A percentile compares a stretch with the other conserved stretches of the same genome.
Evolutionary conservation across 2,329 filamentous ascomycete species (phyloP).

Genomic region (Monilinia fructicola): DNA sequence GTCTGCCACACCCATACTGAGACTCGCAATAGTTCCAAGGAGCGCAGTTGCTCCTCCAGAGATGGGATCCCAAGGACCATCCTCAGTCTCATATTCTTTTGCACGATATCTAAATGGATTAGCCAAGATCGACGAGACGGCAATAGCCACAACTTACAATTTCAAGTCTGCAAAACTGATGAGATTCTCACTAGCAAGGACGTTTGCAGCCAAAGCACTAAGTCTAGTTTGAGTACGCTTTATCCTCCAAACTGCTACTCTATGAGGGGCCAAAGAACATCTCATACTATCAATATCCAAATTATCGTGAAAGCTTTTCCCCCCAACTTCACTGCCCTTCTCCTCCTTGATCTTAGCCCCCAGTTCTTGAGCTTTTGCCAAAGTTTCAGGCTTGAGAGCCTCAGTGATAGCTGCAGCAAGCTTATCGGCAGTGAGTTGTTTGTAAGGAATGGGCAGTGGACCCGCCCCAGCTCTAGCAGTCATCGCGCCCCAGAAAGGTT

Average conservation of each 20-base stretch:
- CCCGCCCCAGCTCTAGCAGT: conserved; percentile 71
- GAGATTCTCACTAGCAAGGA: conserved; percentile 63
- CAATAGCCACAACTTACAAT: conserved; percentile 53
- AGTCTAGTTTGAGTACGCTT: conserved; percentile 65
- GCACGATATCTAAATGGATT: conserved; percentile 47
- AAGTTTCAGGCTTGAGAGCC: conserved; percentile 60
- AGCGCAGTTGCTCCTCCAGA: conserved; percentile 75
- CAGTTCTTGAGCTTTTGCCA: conserved; percentile 50
- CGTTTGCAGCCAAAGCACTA: conserved; percentile 70
- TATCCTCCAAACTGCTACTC: conserved; percentile 73
- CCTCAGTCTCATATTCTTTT: conserved; percentile 72
- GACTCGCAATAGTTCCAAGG: conserved; percentile 76
- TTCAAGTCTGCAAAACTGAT: conserved; percentile 71
- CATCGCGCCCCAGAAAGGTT: conserved; percentile 81
- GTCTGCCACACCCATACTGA: conserved; percentile 81
- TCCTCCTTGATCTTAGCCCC: conserved; percentile 67
- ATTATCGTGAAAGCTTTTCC: conserved; percentile 68
- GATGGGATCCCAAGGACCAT: conserved; percentile 76
- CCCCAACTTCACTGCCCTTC: conserved; percentile 61
- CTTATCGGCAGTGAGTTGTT: conserved; percentile 63
- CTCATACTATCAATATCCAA: conserved; percentile 65
- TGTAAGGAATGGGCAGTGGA: conserved; percentile 67
- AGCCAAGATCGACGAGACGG: conserved; percentile 7
- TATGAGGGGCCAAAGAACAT: conserved; percentile 66
- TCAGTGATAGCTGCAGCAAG: conserved; percentile 63